Conservation (phyloP, 495 filamentous ascomycete species). For the Cairneyella variabilis region DNA sequence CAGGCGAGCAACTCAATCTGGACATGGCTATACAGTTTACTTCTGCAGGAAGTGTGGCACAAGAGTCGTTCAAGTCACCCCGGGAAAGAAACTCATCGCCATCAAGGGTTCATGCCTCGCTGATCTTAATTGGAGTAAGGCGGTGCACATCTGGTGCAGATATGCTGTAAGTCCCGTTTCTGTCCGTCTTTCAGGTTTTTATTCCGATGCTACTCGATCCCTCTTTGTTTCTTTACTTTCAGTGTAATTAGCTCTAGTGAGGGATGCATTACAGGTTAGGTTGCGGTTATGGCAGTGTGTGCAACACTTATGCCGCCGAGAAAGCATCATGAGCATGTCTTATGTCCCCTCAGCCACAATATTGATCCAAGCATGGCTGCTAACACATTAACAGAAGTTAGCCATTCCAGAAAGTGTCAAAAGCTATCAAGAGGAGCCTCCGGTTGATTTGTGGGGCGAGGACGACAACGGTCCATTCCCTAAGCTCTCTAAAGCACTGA, state of each 20-base stretch:
- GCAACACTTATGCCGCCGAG: too few relatives aligned
- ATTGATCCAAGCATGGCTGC: too few relatives aligned
- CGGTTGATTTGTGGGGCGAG: too few relatives aligned
- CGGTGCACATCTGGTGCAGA: conserved; percentile 61
- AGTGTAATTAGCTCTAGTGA: too few relatives aligned
- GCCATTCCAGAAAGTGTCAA: conserved; percentile 57
- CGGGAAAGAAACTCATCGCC: conserved; percentile 46
- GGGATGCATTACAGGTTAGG: too few relatives aligned
- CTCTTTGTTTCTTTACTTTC: background rate
- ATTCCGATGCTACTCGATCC: background rate
- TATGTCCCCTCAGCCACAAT: too few relatives aligned
- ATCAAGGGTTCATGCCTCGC: conserved; percentile 62
- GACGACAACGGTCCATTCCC: too few relatives aligned
- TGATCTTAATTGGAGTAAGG: conserved; percentile 49
- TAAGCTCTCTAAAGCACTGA: too few relatives aligned
- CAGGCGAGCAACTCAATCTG: conserved; percentile 37
- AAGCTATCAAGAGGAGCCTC: conserved; percentile 39
- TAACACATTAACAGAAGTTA: conserved; percentile 37
- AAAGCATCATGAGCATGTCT: too few relatives aligned
- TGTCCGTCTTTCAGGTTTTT: background rate
- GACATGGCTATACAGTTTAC: conserved; percentile 47
- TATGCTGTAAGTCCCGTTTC: conserved; percentile 33
- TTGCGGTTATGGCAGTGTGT: too few relatives aligned
- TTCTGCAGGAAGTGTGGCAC: conserved; percentile 61
- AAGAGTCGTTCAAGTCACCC: conserved; percentile 50